A percentile compares a stretch with the other conserved stretches of the same genome.
These are phyloP conservation scores for Chaetomium globosum DNA, from an alignment of 2,329 filamentous ascomycete species.

Conservation along the genomic window DNA sequence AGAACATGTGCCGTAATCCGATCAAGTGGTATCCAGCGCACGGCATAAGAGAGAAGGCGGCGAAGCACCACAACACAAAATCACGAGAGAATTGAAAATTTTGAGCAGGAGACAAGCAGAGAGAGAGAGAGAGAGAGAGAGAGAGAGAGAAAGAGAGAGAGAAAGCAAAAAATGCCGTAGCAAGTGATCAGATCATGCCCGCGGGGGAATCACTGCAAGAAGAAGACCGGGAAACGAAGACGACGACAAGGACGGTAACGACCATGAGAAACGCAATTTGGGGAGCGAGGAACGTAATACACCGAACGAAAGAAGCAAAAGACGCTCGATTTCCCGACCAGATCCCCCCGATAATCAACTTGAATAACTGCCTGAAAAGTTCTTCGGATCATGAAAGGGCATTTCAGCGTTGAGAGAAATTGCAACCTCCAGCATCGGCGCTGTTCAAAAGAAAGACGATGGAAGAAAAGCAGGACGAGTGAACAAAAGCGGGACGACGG, in stretches of 20 bases:
- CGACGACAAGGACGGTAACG: slow-evolving; percentile 25
- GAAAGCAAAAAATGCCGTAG: slow-evolving; percentile 16
- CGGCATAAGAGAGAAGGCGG: slow-evolving; percentile 22
- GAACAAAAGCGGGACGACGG: too few relatives aligned
- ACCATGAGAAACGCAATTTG: slow-evolving; percentile 27
- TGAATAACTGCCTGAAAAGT: slow-evolving; percentile 31
- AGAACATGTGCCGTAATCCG: slow-evolving; percentile 32
- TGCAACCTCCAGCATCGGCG: slow-evolving; percentile 22
- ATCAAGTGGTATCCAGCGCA: slow-evolving; percentile 39
- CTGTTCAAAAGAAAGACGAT: slow-evolving; percentile 24
- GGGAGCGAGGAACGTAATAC: slow-evolving; percentile 23
- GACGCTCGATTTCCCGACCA: slow-evolving; percentile 33
- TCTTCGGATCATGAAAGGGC: slow-evolving; percentile 32
- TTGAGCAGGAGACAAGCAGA: slow-evolving; percentile 23
- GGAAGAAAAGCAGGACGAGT: neutral
- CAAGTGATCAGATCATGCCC: slow-evolving; percentile 31
- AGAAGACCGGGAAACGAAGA: slow-evolving; percentile 19
- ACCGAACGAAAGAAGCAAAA: slow-evolving; percentile 30
- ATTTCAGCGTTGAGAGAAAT: slow-evolving; percentile 27
- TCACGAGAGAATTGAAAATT: slow-evolving; percentile 26
- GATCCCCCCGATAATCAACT: slow-evolving; percentile 33
- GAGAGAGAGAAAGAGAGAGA: slow-evolving; percentile 22
- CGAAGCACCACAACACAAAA: slow-evolving; percentile 26
- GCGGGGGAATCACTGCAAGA: slow-evolving; percentile 34
- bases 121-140: slow-evolving; percentile 17